Base-by-base conservation (phyloP, 768 basidiomycete genomes). In the Tubosaeta brunneosetosa region DNA sequence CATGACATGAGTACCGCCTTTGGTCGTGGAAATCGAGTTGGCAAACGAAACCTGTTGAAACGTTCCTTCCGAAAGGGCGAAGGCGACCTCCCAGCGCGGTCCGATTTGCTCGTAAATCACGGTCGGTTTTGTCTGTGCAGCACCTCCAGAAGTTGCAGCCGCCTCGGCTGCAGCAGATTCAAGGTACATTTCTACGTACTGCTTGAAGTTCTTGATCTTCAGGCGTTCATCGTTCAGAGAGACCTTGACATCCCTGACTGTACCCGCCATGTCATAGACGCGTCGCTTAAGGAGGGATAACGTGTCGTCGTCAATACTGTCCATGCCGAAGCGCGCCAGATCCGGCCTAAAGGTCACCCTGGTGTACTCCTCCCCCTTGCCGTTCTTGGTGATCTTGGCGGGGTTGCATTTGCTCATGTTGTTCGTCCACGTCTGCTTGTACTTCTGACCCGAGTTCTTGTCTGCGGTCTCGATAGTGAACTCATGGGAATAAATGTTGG, bases 231-330 rank as follows among this genome's bases (percentile, higher is more conserved):
- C 92, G 66, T 98, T 94, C 54, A 97, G 77, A 67, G 80, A 92
- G 22, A 98, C 95, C 68, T 97, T 97, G 69, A 95, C 77, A 59
- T 93, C 88, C 70, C 81, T 91, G 53, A 91, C 81, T 7, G 93
- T 94, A n/a, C 97, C 97, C 2, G 94, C 92, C 80, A 99, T 81
- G 66, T 99, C 97, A 68, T 91, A 97, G 3, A 95, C 95, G 44
- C 97, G 92, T 71, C 93, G 91, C 68, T 85, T 85, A 29, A 99
- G 78, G 25, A 99, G 79, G 16, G 91, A 81, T 27, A 88, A 79
- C 3, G 91, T 94, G 65, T 98, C 94, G 29, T 86, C 85, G 71
- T 98, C 94, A 62, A 99, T 97, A 3, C 66, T 62, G 17, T 84
- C 78, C 94, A 97, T 97, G 14, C 91, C 90, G 68, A 99, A 99